Evolutionary conservation across 1,139 yeast genomes (phyloP).

Genomic region (Geotrichum australiense): DNA sequence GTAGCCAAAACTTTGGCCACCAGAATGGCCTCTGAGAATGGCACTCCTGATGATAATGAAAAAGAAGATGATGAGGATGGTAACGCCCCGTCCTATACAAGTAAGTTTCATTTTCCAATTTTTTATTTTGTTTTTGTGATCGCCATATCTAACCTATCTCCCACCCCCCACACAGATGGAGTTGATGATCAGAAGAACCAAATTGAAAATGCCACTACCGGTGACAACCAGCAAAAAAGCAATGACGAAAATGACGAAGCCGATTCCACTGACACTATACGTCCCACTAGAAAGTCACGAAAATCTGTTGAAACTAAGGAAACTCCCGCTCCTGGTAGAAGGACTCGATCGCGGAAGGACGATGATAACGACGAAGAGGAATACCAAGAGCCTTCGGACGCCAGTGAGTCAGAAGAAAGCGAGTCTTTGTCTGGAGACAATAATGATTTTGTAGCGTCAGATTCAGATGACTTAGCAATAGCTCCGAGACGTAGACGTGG

Average conservation of each 20-base stretch:
- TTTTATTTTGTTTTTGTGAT: not conserved
- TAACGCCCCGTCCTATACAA: too few species aligned
- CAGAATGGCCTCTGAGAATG: too few species aligned
- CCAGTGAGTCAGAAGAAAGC: constrained; percentile 19
- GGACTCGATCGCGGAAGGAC: constrained; percentile 11
- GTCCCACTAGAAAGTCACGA: constrained; percentile 14
- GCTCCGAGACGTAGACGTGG: constrained; percentile 19
- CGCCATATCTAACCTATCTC: too few species aligned
- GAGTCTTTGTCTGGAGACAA: constrained; percentile 19
- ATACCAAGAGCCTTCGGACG: constrained; percentile 23
- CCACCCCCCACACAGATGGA: constrained; percentile 7
- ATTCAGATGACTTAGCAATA: constrained; percentile 30
- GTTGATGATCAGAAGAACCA: not conserved
- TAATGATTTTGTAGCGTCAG: constrained; percentile 19
- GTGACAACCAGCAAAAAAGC: constrained; percentile 16
- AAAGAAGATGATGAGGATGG: constrained; percentile 15
- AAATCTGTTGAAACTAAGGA: constrained; percentile 17
- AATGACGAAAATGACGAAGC: constrained; percentile 19
- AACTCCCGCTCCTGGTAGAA: not conserved
- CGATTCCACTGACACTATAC: constrained; percentile 14
- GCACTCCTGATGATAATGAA: constrained; percentile 9
- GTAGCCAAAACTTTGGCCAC: constrained; percentile 19
- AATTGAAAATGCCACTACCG: constrained; percentile 16
- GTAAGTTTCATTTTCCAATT: not conserved
- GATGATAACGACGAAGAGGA: constrained; percentile 25